Percentiles rank a stretch among this genome's conserved stretches.
Evolutionary conservation across 257 asterid genomes (phyloP).

Genomic region (Solanum boliviense): DNA sequence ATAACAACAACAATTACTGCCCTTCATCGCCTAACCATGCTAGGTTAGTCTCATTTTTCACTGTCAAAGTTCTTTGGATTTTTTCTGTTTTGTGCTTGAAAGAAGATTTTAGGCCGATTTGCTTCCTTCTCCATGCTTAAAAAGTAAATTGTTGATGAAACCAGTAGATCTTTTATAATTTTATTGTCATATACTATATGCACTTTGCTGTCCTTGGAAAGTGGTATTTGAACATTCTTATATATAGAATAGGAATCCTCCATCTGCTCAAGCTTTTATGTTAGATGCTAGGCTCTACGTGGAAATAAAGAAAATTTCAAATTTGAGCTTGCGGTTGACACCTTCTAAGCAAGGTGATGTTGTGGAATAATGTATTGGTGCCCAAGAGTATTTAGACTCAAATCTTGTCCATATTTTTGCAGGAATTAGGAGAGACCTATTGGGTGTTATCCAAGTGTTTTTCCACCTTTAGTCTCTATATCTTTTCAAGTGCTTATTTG

Average conservation of each 20-base stretch:
- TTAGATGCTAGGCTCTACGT: not conserved
- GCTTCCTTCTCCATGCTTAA: not conserved
- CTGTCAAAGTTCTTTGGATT: not conserved
- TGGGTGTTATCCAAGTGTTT: not conserved
- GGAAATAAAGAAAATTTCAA: not conserved
- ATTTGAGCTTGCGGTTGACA: not conserved
- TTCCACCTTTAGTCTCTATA: not conserved
- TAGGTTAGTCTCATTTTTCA: conserved; percentile 48
- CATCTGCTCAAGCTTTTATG: not conserved
- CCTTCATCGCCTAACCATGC: conserved; percentile 99
- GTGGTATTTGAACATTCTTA: not conserved
- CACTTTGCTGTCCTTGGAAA: not conserved
- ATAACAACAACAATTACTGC: conserved; percentile 95
- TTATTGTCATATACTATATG: not conserved
- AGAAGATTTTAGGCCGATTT: not conserved
- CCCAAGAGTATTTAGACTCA: not conserved
- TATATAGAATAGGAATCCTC: not conserved
- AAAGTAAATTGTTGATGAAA: not conserved
- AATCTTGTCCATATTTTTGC: not conserved
- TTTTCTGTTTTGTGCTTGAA: not conserved
- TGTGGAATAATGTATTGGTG: not conserved
- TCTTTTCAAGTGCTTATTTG: not conserved
- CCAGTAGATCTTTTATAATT: not conserved
- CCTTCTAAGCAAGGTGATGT: not conserved
- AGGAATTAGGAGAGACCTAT: not conserved